These are phyloP conservation scores for Cyanidiococcus yangmingshanensis DNA, from an alignment of 23 red algal genomes.

Conservation along the genomic window DNA sequence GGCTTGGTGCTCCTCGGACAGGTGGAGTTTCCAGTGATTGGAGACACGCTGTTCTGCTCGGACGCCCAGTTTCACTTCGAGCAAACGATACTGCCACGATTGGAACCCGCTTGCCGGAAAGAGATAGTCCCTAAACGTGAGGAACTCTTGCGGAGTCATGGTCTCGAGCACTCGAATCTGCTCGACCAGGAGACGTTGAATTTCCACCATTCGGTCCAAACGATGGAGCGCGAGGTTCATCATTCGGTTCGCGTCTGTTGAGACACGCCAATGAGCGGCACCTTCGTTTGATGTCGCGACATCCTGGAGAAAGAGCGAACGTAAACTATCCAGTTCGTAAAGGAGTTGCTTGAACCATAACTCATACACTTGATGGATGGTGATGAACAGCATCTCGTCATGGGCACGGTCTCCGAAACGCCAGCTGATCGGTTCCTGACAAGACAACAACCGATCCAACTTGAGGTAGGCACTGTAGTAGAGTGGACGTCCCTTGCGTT, in stretches of 20 bases:
- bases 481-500: conserved; percentile 22
- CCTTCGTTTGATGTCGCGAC: not conserved
- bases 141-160: conserved; percentile 96
- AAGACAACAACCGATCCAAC: conserved; percentile 23
- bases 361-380: conserved; percentile 97
- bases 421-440: conserved; percentile 69
- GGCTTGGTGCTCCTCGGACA: conserved; percentile 49
- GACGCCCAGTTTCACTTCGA: conserved; percentile 91
- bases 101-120: conserved; percentile 98
- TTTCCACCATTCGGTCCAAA: conserved; percentile 70
- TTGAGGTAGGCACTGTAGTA: conserved; percentile 24
- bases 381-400: conserved; percentile 99
- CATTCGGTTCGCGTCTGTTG: not conserved
- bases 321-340: conserved; percentile 85
- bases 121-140: conserved; percentile 92
- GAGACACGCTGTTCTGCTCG: conserved; percentile 54
- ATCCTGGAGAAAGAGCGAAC: conserved; percentile 27
- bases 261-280: too few relatives aligned
- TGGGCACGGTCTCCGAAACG: conserved; percentile 42
- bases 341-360: conserved; percentile 99
- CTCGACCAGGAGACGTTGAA: conserved; percentile 79
- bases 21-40: conserved; percentile 49
- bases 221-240: conserved; percentile 85
- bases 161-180: conserved; percentile 93
- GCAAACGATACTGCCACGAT: conserved; percentile 70